Evolutionary conservation across 345 rosid species (phyloP), one percentile per base, ranked within the genome.

Genomic region (Linum trigynum): DNA sequence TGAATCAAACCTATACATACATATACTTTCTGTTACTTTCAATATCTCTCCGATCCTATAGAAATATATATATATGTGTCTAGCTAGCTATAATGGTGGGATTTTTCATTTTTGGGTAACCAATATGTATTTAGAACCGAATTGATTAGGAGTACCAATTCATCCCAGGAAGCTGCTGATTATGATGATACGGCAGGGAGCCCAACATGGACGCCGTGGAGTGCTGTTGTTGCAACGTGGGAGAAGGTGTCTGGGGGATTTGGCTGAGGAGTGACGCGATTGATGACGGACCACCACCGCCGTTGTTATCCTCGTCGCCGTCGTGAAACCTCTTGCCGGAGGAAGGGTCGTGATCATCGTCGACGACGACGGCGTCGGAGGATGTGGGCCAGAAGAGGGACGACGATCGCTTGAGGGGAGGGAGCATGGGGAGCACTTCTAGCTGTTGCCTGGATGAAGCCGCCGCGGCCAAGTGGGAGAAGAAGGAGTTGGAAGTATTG

Each of bases 91-190:
- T 15, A 39, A 10, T 12, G 10, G 40, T 38, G 51, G 69, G 64
- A 56, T 36, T 38, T 39, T 58, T 15, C 5, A 0, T 48, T 48
- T 12, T 9, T 48, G 50, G 50, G 50, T 23, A 23, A 23, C 32
- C 32, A 23, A 23, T 23, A 23, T n/a, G n/a, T n/a, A 23, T 23
- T 23, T 23, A 23, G 32, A 23, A 23, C 32, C 32, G 32, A 23
- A 23, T 23, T 62, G 58, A 69, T 69, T 79, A 88, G 60, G 90
- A 64, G 73, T 77, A 85, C 96, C 98, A 89, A 76, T 87, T 92
- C 69, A 89, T 69, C 62, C 91, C 92, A 5, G 86, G 55, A 55
- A 83, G 71, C 65, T 87, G 92, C 66, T 77, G 7, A 59, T 17
- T 77, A 65, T 77, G 81, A 48, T 76, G 87, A 51, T 89, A 90